phyloP scores from a whole-genome alignment of 352 stramenopile species.

The Globisporangium acanthophoron region DNA sequence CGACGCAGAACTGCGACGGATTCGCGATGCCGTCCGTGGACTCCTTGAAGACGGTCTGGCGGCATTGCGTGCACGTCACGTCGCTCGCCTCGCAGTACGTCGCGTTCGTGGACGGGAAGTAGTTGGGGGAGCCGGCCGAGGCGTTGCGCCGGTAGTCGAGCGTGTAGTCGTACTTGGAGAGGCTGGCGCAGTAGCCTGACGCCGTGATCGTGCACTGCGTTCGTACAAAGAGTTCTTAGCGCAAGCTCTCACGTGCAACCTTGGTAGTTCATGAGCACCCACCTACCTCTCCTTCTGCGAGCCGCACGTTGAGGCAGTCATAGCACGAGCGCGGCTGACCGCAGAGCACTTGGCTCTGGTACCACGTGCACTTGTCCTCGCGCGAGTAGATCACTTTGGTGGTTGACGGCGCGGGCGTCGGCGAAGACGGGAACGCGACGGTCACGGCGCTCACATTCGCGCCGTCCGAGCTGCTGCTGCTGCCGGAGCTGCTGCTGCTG shows the following conservation, averaged over 20 bases:
- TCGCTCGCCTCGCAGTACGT: constrained; percentile 47
- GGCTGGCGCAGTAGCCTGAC: constrained; percentile 50
- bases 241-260: too few relatives aligned
- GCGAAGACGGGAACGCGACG: too few relatives aligned
- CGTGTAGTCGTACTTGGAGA: constrained; percentile 28
- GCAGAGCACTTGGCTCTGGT: constrained; percentile 37
- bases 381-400: constrained; percentile 30
- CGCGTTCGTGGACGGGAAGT: constrained; percentile 58
- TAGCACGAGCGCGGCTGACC: constrained; percentile 24
- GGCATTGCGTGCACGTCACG: constrained; percentile 11
- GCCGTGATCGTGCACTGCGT: constrained; percentile 48
- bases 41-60: constrained; percentile 16
- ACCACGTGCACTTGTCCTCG: constrained; percentile 34
- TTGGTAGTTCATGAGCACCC: background rate
- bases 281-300: constrained; percentile 3
- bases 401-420: background rate
- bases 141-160: constrained; percentile 36
- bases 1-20: constrained; percentile 10
- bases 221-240: background rate
- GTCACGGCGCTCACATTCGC: background rate
- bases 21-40: constrained; percentile 23
- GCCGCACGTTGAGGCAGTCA: constrained; percentile 33
- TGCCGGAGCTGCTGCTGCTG: background rate
- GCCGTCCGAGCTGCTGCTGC: constrained; percentile 12
- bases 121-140: constrained; percentile 23